These are phyloP conservation scores for Monosporascus sp. DNA, from an alignment of 2,329 filamentous ascomycete species.

Conservation along the genomic window DNA sequence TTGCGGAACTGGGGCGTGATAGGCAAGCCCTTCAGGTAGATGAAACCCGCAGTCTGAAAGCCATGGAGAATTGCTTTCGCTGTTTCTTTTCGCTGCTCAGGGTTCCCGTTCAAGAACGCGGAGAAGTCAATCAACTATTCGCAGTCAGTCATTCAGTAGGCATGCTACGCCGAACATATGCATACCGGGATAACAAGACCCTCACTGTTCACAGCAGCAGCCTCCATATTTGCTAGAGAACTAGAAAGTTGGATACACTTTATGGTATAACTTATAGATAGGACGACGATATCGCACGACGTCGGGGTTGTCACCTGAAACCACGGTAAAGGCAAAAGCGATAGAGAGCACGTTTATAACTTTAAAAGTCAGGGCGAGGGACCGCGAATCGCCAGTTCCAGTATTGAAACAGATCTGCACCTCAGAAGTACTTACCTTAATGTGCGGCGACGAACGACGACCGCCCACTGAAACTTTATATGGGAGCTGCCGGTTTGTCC, in stretches of 20 bases:
- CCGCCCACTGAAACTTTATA: too few relatives aligned
- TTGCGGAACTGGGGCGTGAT: conserved; percentile 56
- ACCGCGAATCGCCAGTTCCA: too few relatives aligned
- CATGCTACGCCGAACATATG: conserved; percentile 2
- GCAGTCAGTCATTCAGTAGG: conserved; percentile 5
- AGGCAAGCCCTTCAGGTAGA: conserved; percentile 79
- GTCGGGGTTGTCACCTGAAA: too few relatives aligned
- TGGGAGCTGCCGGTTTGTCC: too few relatives aligned
- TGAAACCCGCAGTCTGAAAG: conserved; percentile 82
- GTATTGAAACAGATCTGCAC: too few relatives aligned
- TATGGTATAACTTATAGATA: not conserved
- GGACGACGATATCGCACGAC: not conserved
- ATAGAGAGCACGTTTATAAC: too few relatives aligned
- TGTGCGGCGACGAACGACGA: too few relatives aligned
- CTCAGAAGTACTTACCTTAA: too few relatives aligned
- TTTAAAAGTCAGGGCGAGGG: too few relatives aligned
- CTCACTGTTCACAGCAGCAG: conserved; percentile 44
- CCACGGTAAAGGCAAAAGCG: too few relatives aligned
- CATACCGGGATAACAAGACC: conserved; percentile 51
- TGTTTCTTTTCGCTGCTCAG: conserved; percentile 54
- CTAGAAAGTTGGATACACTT: not conserved
- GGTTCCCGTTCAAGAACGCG: conserved; percentile 60
- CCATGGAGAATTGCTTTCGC: conserved; percentile 70
- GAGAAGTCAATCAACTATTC: conserved; percentile 72
- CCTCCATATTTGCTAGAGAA: conserved; percentile 25